Percentiles rank a stretch among this genome's conserved stretches.
These are phyloP conservation scores for Nemania bipapillata DNA, from an alignment of 2,329 filamentous ascomycete species.

Conservation along the genomic window DNA sequence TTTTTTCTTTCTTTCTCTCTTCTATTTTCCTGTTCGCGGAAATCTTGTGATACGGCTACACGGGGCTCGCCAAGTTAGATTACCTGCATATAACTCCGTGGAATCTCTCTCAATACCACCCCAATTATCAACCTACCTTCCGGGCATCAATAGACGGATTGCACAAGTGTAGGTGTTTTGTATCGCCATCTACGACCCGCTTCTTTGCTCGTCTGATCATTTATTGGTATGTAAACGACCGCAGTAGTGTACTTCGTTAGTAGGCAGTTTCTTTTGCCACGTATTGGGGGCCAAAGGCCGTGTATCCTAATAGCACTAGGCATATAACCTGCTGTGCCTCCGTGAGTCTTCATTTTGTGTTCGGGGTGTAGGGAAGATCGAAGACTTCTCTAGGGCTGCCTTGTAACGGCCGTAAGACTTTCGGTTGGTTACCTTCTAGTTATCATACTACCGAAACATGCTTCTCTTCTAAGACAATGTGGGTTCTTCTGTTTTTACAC, in stretches of 20 bases:
- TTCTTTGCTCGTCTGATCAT: not conserved
- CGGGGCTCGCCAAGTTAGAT: not conserved
- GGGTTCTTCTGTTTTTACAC: not conserved
- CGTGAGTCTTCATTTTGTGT: constrained; percentile 14
- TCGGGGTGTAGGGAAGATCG: not conserved
- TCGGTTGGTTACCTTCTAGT: not conserved
- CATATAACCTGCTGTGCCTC: constrained; percentile 23
- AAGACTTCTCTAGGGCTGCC: constrained; percentile 16
- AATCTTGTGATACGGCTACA: not conserved
- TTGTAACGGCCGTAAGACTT: constrained; percentile 38
- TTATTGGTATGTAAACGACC: not conserved
- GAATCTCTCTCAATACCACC: not conserved
- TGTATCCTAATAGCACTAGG: constrained; percentile 10
- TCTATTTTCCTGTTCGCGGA: not conserved
- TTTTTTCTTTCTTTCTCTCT: not conserved
- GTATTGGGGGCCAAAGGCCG: constrained; percentile 7
- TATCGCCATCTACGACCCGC: not conserved
- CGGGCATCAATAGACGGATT: not conserved
- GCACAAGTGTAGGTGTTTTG: not conserved
- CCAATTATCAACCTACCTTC: not conserved
- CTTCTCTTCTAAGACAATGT: not conserved
- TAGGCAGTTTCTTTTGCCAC: constrained; percentile 1
- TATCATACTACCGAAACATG: not conserved
- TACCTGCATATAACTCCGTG: not conserved
- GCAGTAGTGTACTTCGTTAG: constrained; percentile 4